Percentiles rank a stretch among this genome's conserved stretches.
These are phyloP conservation scores for Glycine latifolia DNA, from an alignment of 306 rosid genomes.

Conservation along the genomic window DNA sequence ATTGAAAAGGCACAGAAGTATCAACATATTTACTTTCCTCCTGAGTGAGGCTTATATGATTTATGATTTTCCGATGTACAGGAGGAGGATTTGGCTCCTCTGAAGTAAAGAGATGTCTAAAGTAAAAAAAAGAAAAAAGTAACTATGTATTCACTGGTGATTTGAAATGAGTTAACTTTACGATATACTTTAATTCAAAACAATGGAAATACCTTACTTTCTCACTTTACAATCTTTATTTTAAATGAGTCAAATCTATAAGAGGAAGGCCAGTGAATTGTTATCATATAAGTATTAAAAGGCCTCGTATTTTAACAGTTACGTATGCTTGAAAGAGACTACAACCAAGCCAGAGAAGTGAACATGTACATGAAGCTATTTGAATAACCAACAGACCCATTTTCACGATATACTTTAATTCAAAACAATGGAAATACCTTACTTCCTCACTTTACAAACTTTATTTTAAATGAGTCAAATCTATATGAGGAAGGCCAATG, in stretches of 20 bases:
- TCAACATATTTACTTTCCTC: too few species aligned
- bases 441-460: neutral
- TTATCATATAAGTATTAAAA: neutral
- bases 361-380: neutral
- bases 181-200: conserved; percentile 12
- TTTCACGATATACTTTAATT: conserved; percentile 1
- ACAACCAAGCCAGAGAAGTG: conserved; percentile 12
- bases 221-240: conserved; percentile 2
- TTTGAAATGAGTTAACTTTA: conserved; percentile 8
- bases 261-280: neutral
- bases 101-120: neutral
- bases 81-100: neutral
- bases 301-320: neutral
- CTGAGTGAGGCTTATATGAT: too few species aligned
- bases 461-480: neutral
- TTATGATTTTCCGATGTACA: too few species aligned
- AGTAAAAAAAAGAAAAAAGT: neutral
- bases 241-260: neutral
- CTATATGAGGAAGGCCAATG: neutral
- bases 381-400: too few species aligned
- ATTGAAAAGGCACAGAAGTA: too few species aligned
- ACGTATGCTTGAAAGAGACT: neutral
- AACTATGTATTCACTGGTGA: neutral
- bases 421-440: neutral
- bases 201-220: neutral